phyloP scores from a whole-genome alignment of 192 early-diverging fungal species.

The Coemansia sp. region DNA sequence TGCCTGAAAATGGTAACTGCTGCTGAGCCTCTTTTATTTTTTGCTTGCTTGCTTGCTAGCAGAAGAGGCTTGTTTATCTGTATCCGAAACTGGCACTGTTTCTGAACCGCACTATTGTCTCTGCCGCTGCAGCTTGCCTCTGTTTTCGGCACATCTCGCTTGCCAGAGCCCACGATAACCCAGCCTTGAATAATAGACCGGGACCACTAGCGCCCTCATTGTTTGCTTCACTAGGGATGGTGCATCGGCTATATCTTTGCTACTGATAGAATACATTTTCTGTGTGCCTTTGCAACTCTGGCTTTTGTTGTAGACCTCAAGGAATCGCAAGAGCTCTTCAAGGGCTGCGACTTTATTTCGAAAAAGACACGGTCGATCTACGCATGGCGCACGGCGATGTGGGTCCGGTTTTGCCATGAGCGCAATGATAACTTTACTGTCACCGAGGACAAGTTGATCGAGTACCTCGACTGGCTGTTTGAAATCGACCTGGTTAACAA shows the following conservation, averaged over 20 bases:
- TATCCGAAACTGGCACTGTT: background rate
- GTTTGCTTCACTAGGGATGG: background rate
- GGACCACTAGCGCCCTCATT: background rate
- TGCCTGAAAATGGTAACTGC: conserved; percentile 9
- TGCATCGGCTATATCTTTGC: background rate
- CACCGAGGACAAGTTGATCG: conserved; percentile 52
- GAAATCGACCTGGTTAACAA: conserved; percentile 56
- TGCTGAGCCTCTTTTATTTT: conserved; percentile 9
- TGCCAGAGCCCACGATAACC: background rate
- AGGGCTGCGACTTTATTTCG: conserved; percentile 53
- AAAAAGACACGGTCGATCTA: conserved; percentile 60
- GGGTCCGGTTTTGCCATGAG: conserved; percentile 58
- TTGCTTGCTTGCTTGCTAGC: background rate
- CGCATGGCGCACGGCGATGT: conserved; percentile 52
- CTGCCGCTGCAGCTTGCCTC: background rate
- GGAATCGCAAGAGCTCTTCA: conserved; percentile 55
- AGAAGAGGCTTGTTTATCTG: conserved; percentile 6
- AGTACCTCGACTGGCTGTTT: conserved; percentile 57
- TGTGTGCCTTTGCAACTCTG: background rate
- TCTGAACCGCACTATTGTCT: conserved; percentile 2
- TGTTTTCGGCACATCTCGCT: background rate
- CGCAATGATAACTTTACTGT: conserved; percentile 34
- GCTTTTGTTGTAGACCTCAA: conserved; percentile 44
- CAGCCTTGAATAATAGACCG: background rate
- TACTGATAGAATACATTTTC: background rate